Evolutionary conservation across 768 basidiomycete species (phyloP), one percentile per base, ranked within the genome.

Genomic region (Floccularia luteovirens): DNA sequence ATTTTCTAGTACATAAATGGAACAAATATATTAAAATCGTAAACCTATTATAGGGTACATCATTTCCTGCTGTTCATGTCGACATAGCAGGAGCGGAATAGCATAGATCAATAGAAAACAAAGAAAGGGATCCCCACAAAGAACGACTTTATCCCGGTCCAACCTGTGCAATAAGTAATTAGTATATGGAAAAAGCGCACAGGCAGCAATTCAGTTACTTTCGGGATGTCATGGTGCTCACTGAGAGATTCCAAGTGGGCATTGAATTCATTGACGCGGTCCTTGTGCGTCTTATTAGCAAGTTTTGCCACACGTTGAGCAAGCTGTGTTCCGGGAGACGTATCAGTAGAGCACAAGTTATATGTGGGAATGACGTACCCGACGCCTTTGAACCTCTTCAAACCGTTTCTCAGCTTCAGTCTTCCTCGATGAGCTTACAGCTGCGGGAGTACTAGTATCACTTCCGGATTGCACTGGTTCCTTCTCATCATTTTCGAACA

Each of bases 141-240:
- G n/a, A n/a, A n/a, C n/a, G 43, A 45, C 64, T 51, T 88, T 80
- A 90, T 65, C 88, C 88, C 32, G 88, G 88, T 45, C 88, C 88
- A 57, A 90, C 88, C 88, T 90, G 51, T 38, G 35, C 27, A 40
- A 30, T 13, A 33, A 34, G 37, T 43, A 46, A 24, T 43, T 16
- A 51, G 43, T 7, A 40, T 42, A 24, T 51, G 44, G 23, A 33
- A 31, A 10, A 20, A 17, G 5, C 43, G 28, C 17, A 39, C 42
- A 13, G 21, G 32, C 31, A 31, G 24, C 21, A 32, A 46, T 24
- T 36, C 39, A 33, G 41, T 44, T 56, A 82, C 89, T 75, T 93
- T 92, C 28, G 90, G 90, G 53, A 92, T 91, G 58, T 93, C 90
- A 60, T 94, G 88, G 71, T 92, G 91, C 65, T 93, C 90, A 59